These are phyloP conservation scores for Dissophora ornata DNA, from an alignment of 192 early-diverging fungal species.

Conservation along the genomic window DNA sequence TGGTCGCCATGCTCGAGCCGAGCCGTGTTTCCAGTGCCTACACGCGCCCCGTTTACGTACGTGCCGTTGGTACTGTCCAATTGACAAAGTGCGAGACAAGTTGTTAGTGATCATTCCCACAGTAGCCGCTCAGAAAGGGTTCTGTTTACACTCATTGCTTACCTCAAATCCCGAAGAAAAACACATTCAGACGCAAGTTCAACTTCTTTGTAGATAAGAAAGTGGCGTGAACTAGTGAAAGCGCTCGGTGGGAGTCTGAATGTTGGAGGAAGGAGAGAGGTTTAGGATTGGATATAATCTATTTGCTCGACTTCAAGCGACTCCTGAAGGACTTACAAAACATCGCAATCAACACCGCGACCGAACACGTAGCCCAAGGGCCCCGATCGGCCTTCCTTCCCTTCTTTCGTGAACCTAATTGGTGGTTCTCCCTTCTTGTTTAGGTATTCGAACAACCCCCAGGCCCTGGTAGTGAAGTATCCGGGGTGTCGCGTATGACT, in stretches of 20 bases:
- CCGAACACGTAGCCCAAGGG: conserved; percentile 42
- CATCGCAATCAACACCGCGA: conserved; percentile 26
- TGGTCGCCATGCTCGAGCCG: conserved; percentile 70
- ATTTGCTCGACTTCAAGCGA: no score
- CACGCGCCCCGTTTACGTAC: conserved; percentile 65
- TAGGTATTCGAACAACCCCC: conserved; percentile 39
- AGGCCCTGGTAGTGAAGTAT: not conserved
- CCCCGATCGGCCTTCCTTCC: conserved; percentile 16
- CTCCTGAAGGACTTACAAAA: conserved; percentile 22
- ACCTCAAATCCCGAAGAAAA: conserved; percentile 40
- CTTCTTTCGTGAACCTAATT: conserved; percentile 32
- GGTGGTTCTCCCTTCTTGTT: conserved; percentile 3
- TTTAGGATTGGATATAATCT: no score
- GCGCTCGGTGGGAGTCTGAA: not conserved
- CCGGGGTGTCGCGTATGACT: not conserved
- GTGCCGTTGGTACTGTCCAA: conserved; percentile 74
- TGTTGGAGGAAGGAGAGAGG: no score
- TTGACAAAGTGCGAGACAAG: not conserved
- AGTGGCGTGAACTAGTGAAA: conserved; percentile 25
- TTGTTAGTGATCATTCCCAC: no score
- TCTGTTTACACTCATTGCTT: not conserved
- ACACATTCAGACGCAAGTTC: conserved; percentile 26
- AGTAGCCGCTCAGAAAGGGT: no score
- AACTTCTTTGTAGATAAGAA: conserved; percentile 45
- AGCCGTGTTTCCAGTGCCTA: conserved; percentile 57